phyloP scores from a whole-genome alignment of 2,329 filamentous ascomycete species.

The Ophiocordyceps robertsii region DNA sequence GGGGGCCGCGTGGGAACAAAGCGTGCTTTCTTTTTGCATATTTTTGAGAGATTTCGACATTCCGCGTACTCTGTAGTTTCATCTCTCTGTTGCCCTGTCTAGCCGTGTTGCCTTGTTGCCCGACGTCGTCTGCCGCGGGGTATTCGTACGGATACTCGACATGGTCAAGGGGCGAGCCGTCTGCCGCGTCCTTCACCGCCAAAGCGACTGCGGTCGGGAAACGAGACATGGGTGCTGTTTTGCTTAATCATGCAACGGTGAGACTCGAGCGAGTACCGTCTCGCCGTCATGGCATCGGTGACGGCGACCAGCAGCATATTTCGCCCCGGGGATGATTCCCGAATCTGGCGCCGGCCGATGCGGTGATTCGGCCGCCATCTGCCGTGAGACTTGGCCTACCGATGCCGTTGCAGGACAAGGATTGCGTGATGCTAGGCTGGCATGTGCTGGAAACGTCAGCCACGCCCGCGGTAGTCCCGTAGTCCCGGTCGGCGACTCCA shows the following conservation, averaged over 20 bases:
- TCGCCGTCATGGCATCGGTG: too few relatives aligned
- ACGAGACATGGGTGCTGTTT: too few relatives aligned
- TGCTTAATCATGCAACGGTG: too few relatives aligned
- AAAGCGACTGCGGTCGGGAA: too few relatives aligned
- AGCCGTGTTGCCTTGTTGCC: not conserved
- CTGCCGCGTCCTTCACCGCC: too few relatives aligned
- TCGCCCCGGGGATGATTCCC: too few relatives aligned
- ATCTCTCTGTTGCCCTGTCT: not conserved
- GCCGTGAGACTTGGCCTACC: not conserved
- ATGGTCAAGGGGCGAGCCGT: too few relatives aligned
- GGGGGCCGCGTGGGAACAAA: not conserved
- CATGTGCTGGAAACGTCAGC: slow-evolving; percentile 3
- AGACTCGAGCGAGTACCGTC: too few relatives aligned
- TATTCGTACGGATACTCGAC: too few relatives aligned
- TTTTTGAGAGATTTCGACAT: not conserved
- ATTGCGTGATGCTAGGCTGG: not conserved
- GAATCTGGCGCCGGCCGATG: too few relatives aligned
- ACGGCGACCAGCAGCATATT: too few relatives aligned
- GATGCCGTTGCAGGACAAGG: not conserved
- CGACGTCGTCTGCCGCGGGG: too few relatives aligned
- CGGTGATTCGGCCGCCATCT: not conserved
- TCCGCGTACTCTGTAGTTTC: not conserved
- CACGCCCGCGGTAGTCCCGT: slow-evolving; percentile 6
- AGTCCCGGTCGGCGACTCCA: slow-evolving; percentile 11
- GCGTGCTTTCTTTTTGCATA: not conserved